phyloP scores from a whole-genome alignment of 495 filamentous ascomycete species.

The Aspergillus egyptiacus region DNA sequence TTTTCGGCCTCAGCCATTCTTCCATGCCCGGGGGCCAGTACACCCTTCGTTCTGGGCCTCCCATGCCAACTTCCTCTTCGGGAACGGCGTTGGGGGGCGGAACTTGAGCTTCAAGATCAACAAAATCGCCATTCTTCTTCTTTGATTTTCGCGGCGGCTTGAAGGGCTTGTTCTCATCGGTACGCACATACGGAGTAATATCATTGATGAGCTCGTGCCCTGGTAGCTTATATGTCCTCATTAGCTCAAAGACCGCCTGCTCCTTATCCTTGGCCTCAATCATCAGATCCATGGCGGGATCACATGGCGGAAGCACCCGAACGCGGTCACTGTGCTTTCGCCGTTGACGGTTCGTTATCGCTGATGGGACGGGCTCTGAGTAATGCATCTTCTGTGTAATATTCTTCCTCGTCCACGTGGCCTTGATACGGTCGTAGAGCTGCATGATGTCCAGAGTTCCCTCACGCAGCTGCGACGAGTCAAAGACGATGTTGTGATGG shows the following conservation, averaged over 20 bases:
- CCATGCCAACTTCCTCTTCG: constrained; percentile 78
- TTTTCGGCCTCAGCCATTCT: constrained; percentile 84
- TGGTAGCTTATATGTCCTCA: constrained; percentile 78
- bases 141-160: constrained; percentile 44
- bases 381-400: constrained; percentile 98
- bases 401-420: constrained; percentile 79
- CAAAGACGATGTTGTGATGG: constrained; percentile 92
- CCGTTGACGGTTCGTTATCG: constrained; percentile 68
- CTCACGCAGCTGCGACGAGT: constrained; percentile 63
- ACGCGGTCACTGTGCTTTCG: constrained; percentile 82
- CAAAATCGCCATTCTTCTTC: constrained; percentile 43
- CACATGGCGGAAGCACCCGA: constrained; percentile 71
- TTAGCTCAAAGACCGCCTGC: constrained; percentile 91
- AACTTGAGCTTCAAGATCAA: constrained; percentile 44
- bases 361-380: constrained; percentile 67
- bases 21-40: constrained; percentile 91
- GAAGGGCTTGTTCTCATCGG: constrained; percentile 67
- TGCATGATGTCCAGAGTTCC: constrained; percentile 76
- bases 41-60: constrained; percentile 75
- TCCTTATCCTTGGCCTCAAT: constrained; percentile 99
- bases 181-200: constrained; percentile 67
- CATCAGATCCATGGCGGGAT: constrained; percentile 85
- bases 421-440: constrained; percentile 66
- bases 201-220: constrained; percentile 71
- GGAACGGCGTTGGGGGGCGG: constrained; percentile 42